A percentile compares a stretch with the other conserved stretches of the same genome.
These are phyloP conservation scores for Camellia sinensis DNA, from an alignment of 148 eudicot genomes.

Conservation along the genomic window DNA sequence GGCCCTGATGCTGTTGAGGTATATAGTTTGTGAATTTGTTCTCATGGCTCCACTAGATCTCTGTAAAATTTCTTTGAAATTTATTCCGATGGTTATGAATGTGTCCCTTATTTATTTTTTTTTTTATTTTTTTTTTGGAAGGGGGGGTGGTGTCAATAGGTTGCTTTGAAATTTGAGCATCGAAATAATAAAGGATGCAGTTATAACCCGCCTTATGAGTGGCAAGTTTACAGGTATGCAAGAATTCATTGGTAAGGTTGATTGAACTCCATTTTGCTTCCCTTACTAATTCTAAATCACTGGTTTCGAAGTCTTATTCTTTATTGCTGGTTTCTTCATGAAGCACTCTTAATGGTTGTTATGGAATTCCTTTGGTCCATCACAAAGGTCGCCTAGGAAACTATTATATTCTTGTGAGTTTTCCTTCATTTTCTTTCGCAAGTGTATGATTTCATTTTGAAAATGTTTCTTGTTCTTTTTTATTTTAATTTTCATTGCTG, in stretches of 20 bases:
- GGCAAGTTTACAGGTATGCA: conserved; percentile 48
- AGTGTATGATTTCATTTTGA: neutral
- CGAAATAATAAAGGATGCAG: conserved; percentile 47
- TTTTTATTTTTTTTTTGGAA: neutral
- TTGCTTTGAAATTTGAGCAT: conserved; percentile 47
- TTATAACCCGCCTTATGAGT: conserved; percentile 52
- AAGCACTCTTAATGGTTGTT: conserved; percentile 78
- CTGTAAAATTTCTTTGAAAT: neutral
- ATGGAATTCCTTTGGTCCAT: conserved; percentile 74
- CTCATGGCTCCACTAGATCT: neutral
- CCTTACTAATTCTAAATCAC: neutral
- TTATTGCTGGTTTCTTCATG: conserved; percentile 8
- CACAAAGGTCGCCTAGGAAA: conserved; percentile 78
- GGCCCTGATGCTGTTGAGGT: conserved; percentile 59
- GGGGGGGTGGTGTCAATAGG: conserved; percentile 19
- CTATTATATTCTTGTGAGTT: conserved; percentile 54
- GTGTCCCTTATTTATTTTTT: neutral
- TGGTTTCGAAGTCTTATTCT: neutral
- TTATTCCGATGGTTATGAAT: neutral
- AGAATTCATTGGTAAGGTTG: neutral
- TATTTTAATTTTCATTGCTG: too few relatives aligned
- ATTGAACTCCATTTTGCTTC: neutral
- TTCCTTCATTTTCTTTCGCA: neutral
- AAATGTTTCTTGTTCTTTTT: neutral
- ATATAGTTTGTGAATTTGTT: neutral